These are phyloP conservation scores for Candida sakaeoensis DNA, from an alignment of 805 yeast species.

Conservation along the genomic window DNA sequence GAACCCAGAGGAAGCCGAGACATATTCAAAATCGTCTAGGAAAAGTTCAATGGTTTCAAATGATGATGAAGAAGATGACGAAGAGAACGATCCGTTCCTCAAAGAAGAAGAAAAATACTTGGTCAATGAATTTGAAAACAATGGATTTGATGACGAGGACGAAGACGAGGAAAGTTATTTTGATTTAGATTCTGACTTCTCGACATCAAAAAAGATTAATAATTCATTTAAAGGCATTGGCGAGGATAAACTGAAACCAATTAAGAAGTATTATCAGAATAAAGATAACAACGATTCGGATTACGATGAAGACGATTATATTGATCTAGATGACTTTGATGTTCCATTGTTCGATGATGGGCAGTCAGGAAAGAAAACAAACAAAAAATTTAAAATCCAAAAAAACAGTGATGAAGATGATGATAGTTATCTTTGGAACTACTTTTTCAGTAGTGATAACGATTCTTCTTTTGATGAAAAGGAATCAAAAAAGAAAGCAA, in stretches of 20 bases:
- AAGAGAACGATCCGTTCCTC: conserved; percentile 35
- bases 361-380: conserved; percentile 6
- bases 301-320: conserved; percentile 41
- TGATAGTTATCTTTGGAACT: conserved; percentile 71
- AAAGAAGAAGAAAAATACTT: conserved; percentile 43
- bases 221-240: conserved; percentile 19
- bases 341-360: conserved; percentile 21
- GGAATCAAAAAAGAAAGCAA: conserved; percentile 8
- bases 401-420: conserved; percentile 47
- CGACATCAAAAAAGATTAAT: conserved; percentile 14
- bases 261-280: conserved; percentile 36
- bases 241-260: conserved; percentile 25
- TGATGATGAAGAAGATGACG: conserved; percentile 27
- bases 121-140: conserved; percentile 43
- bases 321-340: conserved; percentile 36
- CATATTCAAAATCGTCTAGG: neutral
- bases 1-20: too few species aligned
- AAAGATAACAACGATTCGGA: conserved; percentile 32
- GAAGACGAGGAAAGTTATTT: conserved; percentile 21
- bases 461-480: conserved; percentile 27
- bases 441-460: conserved; percentile 53
- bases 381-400: conserved; percentile 10
- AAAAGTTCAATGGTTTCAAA: conserved; percentile 7
- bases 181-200: conserved; percentile 16
- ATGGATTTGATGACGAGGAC: conserved; percentile 42